These are phyloP conservation scores for Pleodorina starrii DNA, from an alignment of 139 green algal species.

Conservation along the genomic window DNA sequence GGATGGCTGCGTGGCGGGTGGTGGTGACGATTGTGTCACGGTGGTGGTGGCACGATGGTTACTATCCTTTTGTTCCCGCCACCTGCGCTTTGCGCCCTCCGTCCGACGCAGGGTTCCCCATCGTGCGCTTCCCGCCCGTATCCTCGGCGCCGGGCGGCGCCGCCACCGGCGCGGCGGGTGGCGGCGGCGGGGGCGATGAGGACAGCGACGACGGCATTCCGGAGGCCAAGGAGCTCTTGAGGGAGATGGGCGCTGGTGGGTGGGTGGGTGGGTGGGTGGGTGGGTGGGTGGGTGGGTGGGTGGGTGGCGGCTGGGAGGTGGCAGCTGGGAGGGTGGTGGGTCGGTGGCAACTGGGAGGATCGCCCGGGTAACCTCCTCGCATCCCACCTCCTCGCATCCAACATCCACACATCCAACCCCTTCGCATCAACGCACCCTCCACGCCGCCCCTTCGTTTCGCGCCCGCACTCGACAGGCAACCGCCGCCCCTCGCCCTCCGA, in stretches of 20 bases:
- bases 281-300: background rate
- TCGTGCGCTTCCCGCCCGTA: background rate
- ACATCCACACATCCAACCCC: no score
- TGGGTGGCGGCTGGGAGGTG: no score
- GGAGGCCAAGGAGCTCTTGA: slow-evolving; percentile 43
- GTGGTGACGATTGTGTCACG: background rate
- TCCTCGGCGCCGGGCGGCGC: background rate
- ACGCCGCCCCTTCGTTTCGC: no score
- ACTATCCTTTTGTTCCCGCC: no score
- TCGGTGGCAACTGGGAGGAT: no score
- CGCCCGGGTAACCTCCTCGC: no score
- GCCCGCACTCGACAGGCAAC: slow-evolving; percentile 18
- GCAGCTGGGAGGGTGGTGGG: background rate
- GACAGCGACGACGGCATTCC: slow-evolving; percentile 37
- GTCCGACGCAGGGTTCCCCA: slow-evolving; percentile 25
- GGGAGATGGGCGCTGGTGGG: slow-evolving; percentile 28
- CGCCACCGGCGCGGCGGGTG: background rate
- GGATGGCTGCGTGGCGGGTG: background rate
- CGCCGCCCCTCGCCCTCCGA: background rate
- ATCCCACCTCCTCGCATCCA: no score
- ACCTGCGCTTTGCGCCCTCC: no score
- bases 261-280: background rate
- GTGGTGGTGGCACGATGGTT: background rate
- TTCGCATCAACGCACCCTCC: no score
- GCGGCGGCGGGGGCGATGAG: background rate